phyloP scores from a whole-genome alignment of 495 filamentous ascomycete species.

The Penicillium psychrofluorescens region DNA sequence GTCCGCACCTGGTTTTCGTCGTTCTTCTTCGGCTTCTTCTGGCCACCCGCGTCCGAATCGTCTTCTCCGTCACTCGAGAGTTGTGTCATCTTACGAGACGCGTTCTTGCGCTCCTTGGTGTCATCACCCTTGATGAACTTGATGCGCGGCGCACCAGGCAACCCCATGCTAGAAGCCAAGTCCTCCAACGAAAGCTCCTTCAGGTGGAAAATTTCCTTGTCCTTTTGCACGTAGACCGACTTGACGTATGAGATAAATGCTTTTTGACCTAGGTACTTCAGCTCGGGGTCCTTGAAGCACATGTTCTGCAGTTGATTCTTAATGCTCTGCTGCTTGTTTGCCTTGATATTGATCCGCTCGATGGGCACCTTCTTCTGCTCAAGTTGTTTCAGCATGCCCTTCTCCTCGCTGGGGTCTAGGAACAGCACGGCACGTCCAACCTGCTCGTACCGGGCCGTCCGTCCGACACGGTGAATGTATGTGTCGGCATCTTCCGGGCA shows the following conservation, averaged over 20 bases:
- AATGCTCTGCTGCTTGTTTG: constrained; percentile 84
- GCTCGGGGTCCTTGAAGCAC: constrained; percentile 88
- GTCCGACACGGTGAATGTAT: constrained; percentile 93
- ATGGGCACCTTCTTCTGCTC: constrained; percentile 85
- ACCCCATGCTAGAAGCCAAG: constrained; percentile 74
- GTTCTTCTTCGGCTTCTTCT: constrained; percentile 38
- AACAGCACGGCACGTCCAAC: constrained; percentile 85
- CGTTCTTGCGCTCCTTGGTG: constrained; percentile 81
- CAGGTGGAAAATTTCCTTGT: constrained; percentile 85
- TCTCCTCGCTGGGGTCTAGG: constrained; percentile 84
- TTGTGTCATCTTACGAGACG: constrained; percentile 51
- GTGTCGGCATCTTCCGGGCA: constrained; percentile 95
- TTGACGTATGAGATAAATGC: constrained; percentile 85
- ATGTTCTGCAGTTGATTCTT: constrained; percentile 78
- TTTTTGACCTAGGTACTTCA: constrained; percentile 95
- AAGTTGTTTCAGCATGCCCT: constrained; percentile 72
- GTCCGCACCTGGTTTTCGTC: constrained; percentile 69
- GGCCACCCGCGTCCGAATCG: constrained; percentile 47
- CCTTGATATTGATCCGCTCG: constrained; percentile 71
- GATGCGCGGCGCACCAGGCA: constrained; percentile 85
- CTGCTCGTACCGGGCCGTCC: constrained; percentile 89
- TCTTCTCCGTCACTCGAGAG: constrained; percentile 44
- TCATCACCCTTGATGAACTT: constrained; percentile 86
- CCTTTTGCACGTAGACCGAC: constrained; percentile 79
- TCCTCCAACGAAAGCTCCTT: constrained; percentile 75